These are phyloP conservation scores for Lactarius hatsudake DNA, from an alignment of 768 basidiomycete genomes.

Conservation along the genomic window DNA sequence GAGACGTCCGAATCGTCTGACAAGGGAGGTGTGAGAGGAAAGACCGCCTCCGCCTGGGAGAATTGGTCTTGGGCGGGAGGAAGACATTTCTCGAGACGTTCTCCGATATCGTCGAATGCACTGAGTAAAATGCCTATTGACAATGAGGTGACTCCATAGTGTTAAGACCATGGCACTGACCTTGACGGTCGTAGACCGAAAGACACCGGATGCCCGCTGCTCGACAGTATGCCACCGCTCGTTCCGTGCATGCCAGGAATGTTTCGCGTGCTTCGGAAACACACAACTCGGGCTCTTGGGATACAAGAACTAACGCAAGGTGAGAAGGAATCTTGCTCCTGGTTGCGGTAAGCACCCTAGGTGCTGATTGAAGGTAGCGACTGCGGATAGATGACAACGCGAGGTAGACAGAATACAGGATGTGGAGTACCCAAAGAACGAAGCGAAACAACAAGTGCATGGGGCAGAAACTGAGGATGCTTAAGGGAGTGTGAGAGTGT, in stretches of 20 bases:
- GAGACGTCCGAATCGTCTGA: constrained; percentile 62
- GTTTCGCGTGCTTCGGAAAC: constrained; percentile 39
- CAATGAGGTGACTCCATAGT: constrained; percentile 27
- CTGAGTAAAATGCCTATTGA: constrained; percentile 25
- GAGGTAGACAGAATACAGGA: constrained; percentile 48
- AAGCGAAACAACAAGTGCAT: constrained; percentile 48
- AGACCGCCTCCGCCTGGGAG: constrained; percentile 58
- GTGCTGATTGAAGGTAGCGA: constrained; percentile 38
- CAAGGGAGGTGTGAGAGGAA: constrained; percentile 73
- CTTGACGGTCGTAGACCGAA: constrained; percentile 70
- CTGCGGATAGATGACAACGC: constrained; percentile 42
- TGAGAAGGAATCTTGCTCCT: constrained; percentile 63
- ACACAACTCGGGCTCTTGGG: constrained; percentile 38
- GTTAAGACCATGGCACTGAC: constrained; percentile 40
- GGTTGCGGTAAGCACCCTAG: constrained; percentile 47
- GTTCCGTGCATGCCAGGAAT: constrained; percentile 53
- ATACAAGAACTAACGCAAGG: constrained; percentile 60
- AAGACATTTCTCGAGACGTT: constrained; percentile 35
- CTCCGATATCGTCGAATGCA: constrained; percentile 16
- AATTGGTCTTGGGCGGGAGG: constrained; percentile 26
- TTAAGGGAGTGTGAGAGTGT: constrained; percentile 4
- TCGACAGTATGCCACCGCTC: constrained; percentile 60
- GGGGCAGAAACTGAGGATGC: no score
- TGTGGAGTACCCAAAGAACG: constrained; percentile 56
- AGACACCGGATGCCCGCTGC: constrained; percentile 58